phyloP scores from a whole-genome alignment of 192 early-diverging fungal species.

The Dissophora globulifera region DNA sequence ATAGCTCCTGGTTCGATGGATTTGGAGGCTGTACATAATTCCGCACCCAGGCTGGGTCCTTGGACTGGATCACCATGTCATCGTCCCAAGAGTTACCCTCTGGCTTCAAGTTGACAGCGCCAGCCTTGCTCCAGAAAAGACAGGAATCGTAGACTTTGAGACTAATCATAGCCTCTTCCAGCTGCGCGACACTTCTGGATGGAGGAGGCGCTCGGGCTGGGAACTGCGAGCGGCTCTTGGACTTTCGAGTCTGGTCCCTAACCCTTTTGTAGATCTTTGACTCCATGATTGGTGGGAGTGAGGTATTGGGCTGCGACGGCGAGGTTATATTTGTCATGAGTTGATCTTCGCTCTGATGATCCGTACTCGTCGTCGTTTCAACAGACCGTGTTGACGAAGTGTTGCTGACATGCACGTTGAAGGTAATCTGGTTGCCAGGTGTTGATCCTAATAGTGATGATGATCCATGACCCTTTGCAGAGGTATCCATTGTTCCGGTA shows the following conservation, averaged over 20 bases:
- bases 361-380: too few relatives aligned
- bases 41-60: conserved; percentile 49
- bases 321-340: neutral
- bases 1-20: conserved; percentile 36
- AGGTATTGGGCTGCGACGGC: neutral
- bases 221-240: neutral
- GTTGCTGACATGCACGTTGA: neutral
- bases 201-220: conserved; percentile 35
- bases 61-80: conserved; percentile 52
- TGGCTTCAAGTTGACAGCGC: conserved; percentile 46
- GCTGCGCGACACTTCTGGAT: conserved; percentile 31
- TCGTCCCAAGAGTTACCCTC: conserved; percentile 53
- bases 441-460: neutral
- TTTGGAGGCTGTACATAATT: conserved; percentile 28
- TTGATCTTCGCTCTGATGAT: neutral
- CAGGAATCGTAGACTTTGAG: conserved; percentile 45
- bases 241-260: neutral
- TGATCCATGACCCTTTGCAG: neutral
- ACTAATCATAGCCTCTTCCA: conserved; percentile 46
- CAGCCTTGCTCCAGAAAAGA: conserved; percentile 43
- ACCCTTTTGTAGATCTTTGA: neutral
- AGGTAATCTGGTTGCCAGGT: too few relatives aligned
- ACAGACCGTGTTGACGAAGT: too few relatives aligned
- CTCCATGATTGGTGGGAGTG: neutral
- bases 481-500: neutral